Evolutionary conservation across 2,329 filamentous ascomycete species (phyloP), one percentile per base, ranked within the genome.

Genomic region (Sporothrix brunneoviolacea): DNA sequence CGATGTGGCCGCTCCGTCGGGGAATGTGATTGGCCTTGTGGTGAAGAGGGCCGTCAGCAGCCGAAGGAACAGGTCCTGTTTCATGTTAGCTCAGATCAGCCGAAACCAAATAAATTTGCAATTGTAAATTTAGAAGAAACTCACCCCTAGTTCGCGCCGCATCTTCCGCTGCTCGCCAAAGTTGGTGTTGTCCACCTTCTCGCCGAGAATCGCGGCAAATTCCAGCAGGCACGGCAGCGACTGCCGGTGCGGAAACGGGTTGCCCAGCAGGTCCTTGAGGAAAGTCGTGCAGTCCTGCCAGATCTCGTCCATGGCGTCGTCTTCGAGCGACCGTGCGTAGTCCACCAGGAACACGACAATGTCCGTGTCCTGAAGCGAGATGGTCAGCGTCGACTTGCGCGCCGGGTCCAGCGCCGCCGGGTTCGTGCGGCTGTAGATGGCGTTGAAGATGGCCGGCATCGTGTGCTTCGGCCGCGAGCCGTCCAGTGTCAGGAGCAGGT

Each of bases 281-380:
- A 98, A 98, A 0, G 85, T 80, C 61, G 91, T 89, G 65, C 91
- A 98, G 64, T 98, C 91, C 36, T 83, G 77, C 93, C 93, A 98
- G 43, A 98, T 95, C 67, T 98, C 93, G 61, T 98, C 93, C 78
- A 96, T 91, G 15, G 93, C 87, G 70, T 98, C 93, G 61, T 98
- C 93, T 62, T 98, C 93, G 12, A 97, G 74, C 0, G 91, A 93
- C 27, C 80, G 80, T 0, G 90, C 85, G 65, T 98, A 98, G 55
- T 93, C 87, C 8, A 95, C 87, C 39, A 97, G 69, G 65, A 98
- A 98, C 8, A 86, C 80, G 8, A 91, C 88, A 10, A 98, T 73
- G 61, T 96, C 91, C 0, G 81, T 79, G 60, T 96, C 90, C 48
- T 83, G 82, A 9, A 98, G 70, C 42, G 88, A 84, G 16, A 93